Base-by-base conservation (phyloP, 345 rosid species). In the Alliaria petiolata region DNA sequence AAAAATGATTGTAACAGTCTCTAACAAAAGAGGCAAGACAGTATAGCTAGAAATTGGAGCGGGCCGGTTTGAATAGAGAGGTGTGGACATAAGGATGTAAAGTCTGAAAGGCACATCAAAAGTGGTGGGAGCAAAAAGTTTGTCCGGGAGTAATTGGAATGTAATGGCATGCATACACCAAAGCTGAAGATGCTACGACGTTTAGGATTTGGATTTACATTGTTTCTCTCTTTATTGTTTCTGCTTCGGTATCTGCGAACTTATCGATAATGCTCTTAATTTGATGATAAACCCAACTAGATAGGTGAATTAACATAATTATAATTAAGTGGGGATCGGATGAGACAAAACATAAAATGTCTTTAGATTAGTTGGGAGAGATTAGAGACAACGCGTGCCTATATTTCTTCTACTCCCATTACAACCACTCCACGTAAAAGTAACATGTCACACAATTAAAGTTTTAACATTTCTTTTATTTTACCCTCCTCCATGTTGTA, bases 91-190 rank as follows among this genome's bases (percentile, higher is more conserved):
- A 44, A 31, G 28, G 44, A 36, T 67, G 14, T 42, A 62, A 69
- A 76, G 65, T 43, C 53, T 50, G 47, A 75, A 67, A 60, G 69
- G 73, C 74, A 75, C 69, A 61, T 75, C 75, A 62, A 76, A 76
- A 69, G 75, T 69, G 79, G 75, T 62, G 71, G 79, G 78, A 75
- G 57, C 63, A 69, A 55, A 63, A 62, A 31, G 77, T 39, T 89
- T 87, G 90, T 89, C 90, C 54, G 58, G 11, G 73, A 65, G 85
- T 51, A 46, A 36, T 74, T 89, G 93, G 91, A 83, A 43, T 71
- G 70, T 81, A 81, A 84, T 87, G 91, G 89, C 90, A 86, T 85
- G 96, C 88, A 76, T 17, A 77, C 61, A 62, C 68, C 82, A 85
- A 88, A 83, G 87, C 88, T 85, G 88, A 75, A 85, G 79, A 80